Base-by-base conservation (phyloP, 2,329 filamentous ascomycete species). In the Ceratocystis variospora region DNA sequence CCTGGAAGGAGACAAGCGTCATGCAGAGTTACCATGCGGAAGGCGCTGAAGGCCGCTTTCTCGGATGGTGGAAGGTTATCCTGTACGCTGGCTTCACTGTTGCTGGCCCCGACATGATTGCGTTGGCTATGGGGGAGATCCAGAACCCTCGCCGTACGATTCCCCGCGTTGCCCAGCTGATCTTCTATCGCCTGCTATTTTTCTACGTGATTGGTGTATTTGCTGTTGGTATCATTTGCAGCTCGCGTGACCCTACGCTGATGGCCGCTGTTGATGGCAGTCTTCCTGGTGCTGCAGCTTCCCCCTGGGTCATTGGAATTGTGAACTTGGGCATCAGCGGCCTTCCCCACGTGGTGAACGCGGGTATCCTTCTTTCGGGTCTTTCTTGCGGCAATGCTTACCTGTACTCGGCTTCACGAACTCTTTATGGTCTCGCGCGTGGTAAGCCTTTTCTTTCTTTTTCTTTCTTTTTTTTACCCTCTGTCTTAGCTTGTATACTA, bases 151-250 rank as follows among this genome's bases (percentile, higher is more conserved):
- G 86, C 53, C 74, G 76, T 28, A 81, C 84, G 37, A 83, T 91
- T 74, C 87, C 87, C 0, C 81, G 80, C 67, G 87, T 87, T 0
- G 89, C 83, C 76, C 89, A 88, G 69, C 84, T 84, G 59, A 85
- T 89, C 44, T 89, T 90, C 75, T 89, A 87, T 74, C 85, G 88
- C 62, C 77, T 90, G 41, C 86, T 85, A 0, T 75, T 80, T 1
- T 89, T 90, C 75, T 90, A 89, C 74, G 80, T 89, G n/a, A 78
- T 90, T 74, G 70, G 77, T 77, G 80, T 87, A 57, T 85, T 84
- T 68, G 76, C 79, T 44, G 81, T 79, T 44, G 76, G 81, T 25
- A 81, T 85, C 48, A 72, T 82, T 12, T 75, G 80, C 50, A 84
- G 84, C 72, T 82, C 76, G 81, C 86, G 79, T 73, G 80, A 72